Evolutionary conservation across 2,329 filamentous ascomycete genomes (phyloP).

Genomic region (Colletotrichum orbiculare): DNA sequence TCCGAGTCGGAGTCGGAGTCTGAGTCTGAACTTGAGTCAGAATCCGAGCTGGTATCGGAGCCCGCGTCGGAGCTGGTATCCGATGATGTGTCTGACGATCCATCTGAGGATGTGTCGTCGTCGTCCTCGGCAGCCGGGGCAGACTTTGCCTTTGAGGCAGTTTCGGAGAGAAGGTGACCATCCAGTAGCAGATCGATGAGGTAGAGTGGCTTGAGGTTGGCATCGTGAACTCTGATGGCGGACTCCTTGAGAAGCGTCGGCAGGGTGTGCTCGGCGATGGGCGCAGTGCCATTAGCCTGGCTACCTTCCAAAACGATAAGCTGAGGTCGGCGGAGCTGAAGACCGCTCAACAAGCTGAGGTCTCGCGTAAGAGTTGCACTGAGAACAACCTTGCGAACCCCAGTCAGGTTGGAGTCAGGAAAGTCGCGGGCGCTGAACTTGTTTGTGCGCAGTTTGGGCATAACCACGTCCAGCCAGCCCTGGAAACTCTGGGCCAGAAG

Average conservation of each 20-base stretch:
- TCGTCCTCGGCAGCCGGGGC: conserved; percentile 36
- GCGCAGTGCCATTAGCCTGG: conserved; percentile 50
- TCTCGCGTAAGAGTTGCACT: conserved; percentile 95
- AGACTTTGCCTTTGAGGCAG: conserved; percentile 35
- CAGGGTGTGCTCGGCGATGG: conserved; percentile 62
- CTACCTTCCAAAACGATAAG: conserved; percentile 78
- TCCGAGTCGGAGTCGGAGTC: conserved; percentile 43
- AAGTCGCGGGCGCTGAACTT: conserved; percentile 65
- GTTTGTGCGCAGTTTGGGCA: conserved; percentile 66
- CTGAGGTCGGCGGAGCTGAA: conserved; percentile 79
- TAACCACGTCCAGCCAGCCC: conserved; percentile 83
- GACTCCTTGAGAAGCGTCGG: conserved; percentile 73
- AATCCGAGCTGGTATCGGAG: conserved; percentile 49
- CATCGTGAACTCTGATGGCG: conserved; percentile 75
- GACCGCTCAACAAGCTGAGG: conserved; percentile 78
- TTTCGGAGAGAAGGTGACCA: conserved; percentile 54
- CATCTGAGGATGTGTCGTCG: conserved; percentile 48
- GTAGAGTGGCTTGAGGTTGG: conserved; percentile 82
- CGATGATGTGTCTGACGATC: conserved; percentile 39
- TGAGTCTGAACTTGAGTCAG: conserved; percentile 48
- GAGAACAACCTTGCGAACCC: conserved; percentile 83
- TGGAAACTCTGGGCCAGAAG: conserved; percentile 92
- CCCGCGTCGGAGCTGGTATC: conserved; percentile 44
- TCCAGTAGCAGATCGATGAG: conserved; percentile 80
- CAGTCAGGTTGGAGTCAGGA: conserved; percentile 61